Percentiles rank a stretch among this genome's conserved stretches.
These are phyloP conservation scores for Globisporangium camurandrum DNA, from an alignment of 352 stramenopile species.

Conservation along the genomic window DNA sequence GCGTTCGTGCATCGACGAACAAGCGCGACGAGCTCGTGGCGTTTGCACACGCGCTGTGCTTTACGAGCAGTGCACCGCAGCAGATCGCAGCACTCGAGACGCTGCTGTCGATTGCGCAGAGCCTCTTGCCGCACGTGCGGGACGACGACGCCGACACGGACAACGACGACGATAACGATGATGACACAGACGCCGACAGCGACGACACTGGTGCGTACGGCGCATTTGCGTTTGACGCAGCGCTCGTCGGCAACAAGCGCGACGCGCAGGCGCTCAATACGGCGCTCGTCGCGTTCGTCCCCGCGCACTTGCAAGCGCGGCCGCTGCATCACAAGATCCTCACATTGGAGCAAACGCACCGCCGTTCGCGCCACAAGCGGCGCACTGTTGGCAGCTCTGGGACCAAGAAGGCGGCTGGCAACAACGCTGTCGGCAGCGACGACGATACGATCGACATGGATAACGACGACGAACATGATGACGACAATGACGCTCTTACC, in stretches of 20 bases:
- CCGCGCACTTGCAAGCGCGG: conserved; percentile 49
- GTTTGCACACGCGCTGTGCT: conserved; percentile 65
- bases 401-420: background rate
- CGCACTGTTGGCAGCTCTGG: too few relatives aligned
- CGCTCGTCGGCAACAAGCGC: conserved; percentile 25
- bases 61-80: conserved; percentile 36
- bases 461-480: conserved; percentile 9
- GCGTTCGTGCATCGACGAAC: conserved; percentile 18
- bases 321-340: conserved; percentile 74
- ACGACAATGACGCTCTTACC: too few relatives aligned
- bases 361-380: background rate
- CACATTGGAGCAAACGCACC: conserved; percentile 14
- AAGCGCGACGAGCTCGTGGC: conserved; percentile 40
- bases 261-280: conserved; percentile 50
- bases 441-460: conserved; percentile 22
- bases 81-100: conserved; percentile 60
- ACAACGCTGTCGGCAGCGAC: conserved; percentile 3
- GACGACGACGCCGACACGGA: conserved; percentile 73
- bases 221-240: conserved; percentile 31
- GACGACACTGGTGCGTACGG: conserved; percentile 38
- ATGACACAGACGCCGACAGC: conserved; percentile 34
- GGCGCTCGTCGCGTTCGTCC: conserved; percentile 61
- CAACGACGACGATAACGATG: conserved; percentile 64
- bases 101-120: conserved; percentile 49
- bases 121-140: conserved; percentile 54